These are phyloP conservation scores for Drosera capensis DNA, from an alignment of 148 eudicot genomes.

Conservation along the genomic window DNA sequence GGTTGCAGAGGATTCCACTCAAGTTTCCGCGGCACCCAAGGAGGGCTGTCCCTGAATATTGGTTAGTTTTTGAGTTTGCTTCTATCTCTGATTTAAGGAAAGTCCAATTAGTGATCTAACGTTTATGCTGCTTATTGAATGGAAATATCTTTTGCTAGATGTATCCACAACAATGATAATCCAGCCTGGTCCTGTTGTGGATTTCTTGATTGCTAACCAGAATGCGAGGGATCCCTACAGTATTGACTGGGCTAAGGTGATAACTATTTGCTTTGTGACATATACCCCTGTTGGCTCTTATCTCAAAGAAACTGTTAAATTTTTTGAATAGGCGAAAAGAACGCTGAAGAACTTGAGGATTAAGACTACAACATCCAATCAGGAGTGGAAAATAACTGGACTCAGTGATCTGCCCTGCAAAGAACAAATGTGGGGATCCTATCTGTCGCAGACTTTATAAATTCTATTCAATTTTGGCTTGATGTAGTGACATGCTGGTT, in stretches of 20 bases:
- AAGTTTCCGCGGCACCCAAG: slow-evolving; percentile 77
- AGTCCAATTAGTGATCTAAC: background rate
- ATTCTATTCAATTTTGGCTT: background rate
- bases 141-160: slow-evolving; percentile 24
- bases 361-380: slow-evolving; percentile 21
- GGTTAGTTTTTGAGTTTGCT: slow-evolving; percentile 24
- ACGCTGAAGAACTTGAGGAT: slow-evolving; percentile 42
- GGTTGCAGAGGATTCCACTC: slow-evolving; percentile 95
- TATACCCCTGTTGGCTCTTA: too few species aligned
- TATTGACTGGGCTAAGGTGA: slow-evolving; percentile 29
- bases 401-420: slow-evolving; percentile 36
- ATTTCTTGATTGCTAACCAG: slow-evolving; percentile 28
- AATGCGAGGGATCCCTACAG: slow-evolving; percentile 20
- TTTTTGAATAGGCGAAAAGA: slow-evolving; percentile 40
- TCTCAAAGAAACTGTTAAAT: too few species aligned
- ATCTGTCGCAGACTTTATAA: background rate
- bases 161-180: slow-evolving; percentile 92
- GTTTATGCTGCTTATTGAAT: background rate
- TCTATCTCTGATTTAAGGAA: background rate
- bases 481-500: background rate
- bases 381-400: slow-evolving; percentile 44
- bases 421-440: slow-evolving; percentile 24
- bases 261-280: background rate
- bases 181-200: slow-evolving; percentile 25
- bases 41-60: slow-evolving; percentile 78